Conservation (phyloP, 1,139 yeast species). For the Ashbya aceris region DNA sequence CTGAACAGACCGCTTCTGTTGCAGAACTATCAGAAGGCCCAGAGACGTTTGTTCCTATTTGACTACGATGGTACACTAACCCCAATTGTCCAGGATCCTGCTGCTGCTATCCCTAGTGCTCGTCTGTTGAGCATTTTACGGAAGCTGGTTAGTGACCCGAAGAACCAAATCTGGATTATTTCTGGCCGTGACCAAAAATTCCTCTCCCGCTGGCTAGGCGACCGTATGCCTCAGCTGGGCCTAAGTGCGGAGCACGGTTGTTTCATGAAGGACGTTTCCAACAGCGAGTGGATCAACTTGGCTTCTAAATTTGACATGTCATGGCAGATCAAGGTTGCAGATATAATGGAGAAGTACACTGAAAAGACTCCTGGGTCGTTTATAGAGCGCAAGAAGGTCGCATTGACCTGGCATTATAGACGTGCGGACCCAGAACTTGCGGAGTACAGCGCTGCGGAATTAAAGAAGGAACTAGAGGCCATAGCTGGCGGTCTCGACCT, state of each 20-base stretch:
- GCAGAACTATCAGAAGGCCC: conserved; percentile 49
- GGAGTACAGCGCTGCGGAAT: conserved; percentile 67
- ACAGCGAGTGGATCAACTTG: conserved; percentile 66
- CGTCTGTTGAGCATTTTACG: conserved; percentile 54
- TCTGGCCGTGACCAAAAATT: conserved; percentile 93
- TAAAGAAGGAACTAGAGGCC: conserved; percentile 56
- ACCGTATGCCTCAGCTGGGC: conserved; percentile 52
- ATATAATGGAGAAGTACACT: conserved; percentile 64
- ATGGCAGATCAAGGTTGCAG: conserved; percentile 80
- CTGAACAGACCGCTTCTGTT: conserved; percentile 64
- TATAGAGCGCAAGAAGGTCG: conserved; percentile 84
- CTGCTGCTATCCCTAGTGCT: conserved; percentile 94
- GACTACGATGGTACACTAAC: conserved; percentile 97
- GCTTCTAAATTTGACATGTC: conserved; percentile 82
- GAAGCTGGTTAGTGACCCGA: conserved; percentile 60
- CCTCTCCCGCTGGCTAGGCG: conserved; percentile 81
- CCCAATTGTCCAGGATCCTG: conserved; percentile 92
- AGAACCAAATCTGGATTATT: conserved; percentile 87
- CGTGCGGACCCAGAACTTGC: conserved; percentile 92
- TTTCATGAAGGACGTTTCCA: conserved; percentile 65
- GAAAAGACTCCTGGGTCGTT: conserved; percentile 85
- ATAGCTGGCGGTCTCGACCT: conserved; percentile 67
- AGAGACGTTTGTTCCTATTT: conserved; percentile 71
- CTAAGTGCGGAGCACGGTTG: conserved; percentile 97
- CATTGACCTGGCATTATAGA: conserved; percentile 96